Percentiles rank a stretch among this genome's conserved stretches.
Evolutionary conservation across 345 rosid species (phyloP).

Genomic region (Balakata baccata): DNA sequence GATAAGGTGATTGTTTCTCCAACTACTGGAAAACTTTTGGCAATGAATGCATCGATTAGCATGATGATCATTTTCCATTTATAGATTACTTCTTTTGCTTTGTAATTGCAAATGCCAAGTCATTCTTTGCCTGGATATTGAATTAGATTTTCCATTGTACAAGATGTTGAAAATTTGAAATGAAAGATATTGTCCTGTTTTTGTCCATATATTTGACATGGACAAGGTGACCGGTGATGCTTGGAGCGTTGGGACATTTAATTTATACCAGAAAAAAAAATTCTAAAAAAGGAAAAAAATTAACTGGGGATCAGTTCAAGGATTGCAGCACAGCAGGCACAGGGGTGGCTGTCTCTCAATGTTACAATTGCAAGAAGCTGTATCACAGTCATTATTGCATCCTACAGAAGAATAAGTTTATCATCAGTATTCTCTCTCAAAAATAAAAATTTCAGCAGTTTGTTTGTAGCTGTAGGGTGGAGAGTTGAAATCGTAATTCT

Average conservation of each 20-base stretch:
- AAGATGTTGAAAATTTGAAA: neutral
- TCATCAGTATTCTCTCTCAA: neutral
- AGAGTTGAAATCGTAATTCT: neutral
- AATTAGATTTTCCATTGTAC: neutral
- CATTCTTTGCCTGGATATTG: too few relatives aligned
- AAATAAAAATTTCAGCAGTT: neutral
- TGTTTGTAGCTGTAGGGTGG: too few relatives aligned
- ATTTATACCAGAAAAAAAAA: too few relatives aligned
- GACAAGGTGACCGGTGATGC: too few relatives aligned
- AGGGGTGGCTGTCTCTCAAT: constrained; percentile 62
- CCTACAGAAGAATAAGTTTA: constrained; percentile 34
- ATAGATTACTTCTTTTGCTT: too few relatives aligned
- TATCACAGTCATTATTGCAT: constrained; percentile 72
- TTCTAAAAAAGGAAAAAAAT: too few relatives aligned
- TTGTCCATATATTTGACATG: neutral
- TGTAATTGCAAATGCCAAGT: too few relatives aligned
- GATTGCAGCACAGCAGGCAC: constrained; percentile 63
- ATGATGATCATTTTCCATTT: too few relatives aligned
- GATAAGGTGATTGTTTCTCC: too few relatives aligned
- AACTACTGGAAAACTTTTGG: too few relatives aligned
- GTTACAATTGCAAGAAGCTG: constrained; percentile 70
- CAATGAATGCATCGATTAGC: too few relatives aligned
- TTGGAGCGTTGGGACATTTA: too few relatives aligned
- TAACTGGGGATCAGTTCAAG: constrained; percentile 20
- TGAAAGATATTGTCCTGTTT: neutral